Conservation (phyloP, 208 protist species). For the Crithidia mellificae region DNA sequence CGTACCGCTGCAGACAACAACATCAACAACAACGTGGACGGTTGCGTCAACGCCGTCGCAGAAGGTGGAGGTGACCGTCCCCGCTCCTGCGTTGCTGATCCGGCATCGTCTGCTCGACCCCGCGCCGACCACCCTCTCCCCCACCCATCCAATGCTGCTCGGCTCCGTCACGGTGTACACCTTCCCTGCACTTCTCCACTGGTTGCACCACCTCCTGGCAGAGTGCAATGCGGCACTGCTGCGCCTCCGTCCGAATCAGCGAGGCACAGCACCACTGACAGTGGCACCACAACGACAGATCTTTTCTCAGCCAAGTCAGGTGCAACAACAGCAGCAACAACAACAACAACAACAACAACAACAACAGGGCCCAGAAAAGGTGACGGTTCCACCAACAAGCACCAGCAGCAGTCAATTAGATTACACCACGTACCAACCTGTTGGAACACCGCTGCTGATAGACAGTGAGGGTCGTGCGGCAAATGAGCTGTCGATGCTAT, state of each 20-base stretch:
- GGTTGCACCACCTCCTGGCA: constrained; percentile 12
- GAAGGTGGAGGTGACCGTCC: not conserved
- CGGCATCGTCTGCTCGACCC: constrained; percentile 26
- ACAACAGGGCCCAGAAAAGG: too few species aligned
- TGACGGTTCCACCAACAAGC: too few species aligned
- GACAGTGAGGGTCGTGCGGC: not conserved
- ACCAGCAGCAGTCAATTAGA: too few species aligned
- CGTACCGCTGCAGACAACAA: too few species aligned
- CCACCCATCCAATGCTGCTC: constrained; percentile 27
- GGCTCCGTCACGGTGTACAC: constrained; percentile 13
- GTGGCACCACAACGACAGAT: too few species aligned
- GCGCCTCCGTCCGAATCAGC: constrained; percentile 9
- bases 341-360: not conserved
- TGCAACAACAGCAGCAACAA: not conserved
- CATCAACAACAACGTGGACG: not conserved
- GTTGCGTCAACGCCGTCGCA: not conserved
- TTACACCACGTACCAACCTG: too few species aligned
- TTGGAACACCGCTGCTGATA: not conserved
- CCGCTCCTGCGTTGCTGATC: constrained; percentile 26
- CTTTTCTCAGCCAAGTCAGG: too few species aligned
- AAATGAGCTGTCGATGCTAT: constrained; percentile 1
- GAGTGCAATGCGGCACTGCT: constrained; percentile 18
- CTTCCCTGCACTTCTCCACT: constrained; percentile 8
- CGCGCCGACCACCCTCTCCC: constrained; percentile 2
- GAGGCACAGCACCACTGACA: too few species aligned